A percentile compares a stretch with the other conserved stretches of the same genome.
phyloP scores from a whole-genome alignment of 1,139 yeast genomes.

The Arxiozyma bovina region DNA sequence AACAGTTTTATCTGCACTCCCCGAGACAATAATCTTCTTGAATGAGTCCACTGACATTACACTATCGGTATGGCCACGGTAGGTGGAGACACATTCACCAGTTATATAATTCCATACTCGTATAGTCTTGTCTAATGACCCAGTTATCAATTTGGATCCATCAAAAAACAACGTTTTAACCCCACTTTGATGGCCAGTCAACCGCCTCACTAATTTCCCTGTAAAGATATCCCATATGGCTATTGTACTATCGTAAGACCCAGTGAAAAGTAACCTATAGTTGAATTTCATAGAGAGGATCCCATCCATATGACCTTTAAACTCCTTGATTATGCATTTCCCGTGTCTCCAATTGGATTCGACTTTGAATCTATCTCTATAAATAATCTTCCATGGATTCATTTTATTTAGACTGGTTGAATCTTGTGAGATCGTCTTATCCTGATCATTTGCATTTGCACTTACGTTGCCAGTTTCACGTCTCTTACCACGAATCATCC shows the following conservation, averaged over 20 bases:
- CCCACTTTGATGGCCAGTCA: slow-evolving; percentile 78
- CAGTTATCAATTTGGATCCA: slow-evolving; percentile 79
- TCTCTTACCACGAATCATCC: slow-evolving; percentile 5
- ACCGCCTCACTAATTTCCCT: slow-evolving; percentile 66
- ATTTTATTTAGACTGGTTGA: slow-evolving; percentile 32
- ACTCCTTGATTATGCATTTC: slow-evolving; percentile 50
- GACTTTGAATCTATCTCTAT: slow-evolving; percentile 79
- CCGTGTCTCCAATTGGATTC: slow-evolving; percentile 96
- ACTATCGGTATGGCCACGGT: slow-evolving; percentile 83
- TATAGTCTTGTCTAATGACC: slow-evolving; percentile 83
- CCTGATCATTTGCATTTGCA: too few species aligned
- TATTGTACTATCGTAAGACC: slow-evolving; percentile 81
- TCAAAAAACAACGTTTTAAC: slow-evolving; percentile 80
- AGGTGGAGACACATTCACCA: slow-evolving; percentile 88
- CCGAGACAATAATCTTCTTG: slow-evolving; percentile 79
- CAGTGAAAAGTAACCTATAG: slow-evolving; percentile 72
- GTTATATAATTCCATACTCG: slow-evolving; percentile 94
- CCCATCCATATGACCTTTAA: slow-evolving; percentile 82
- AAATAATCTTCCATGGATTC: slow-evolving; percentile 94
- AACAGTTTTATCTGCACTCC: slow-evolving; percentile 84
- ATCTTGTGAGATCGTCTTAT: not conserved
- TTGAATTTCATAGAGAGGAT: slow-evolving; percentile 78
- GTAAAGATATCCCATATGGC: slow-evolving; percentile 84
- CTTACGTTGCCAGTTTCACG: not conserved
- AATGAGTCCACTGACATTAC: slow-evolving; percentile 65